A percentile compares a stretch with the other conserved stretches of the same genome.
These are phyloP conservation scores for Sarocladium strictum DNA, from an alignment of 2,329 filamentous ascomycete genomes.

Conservation along the genomic window DNA sequence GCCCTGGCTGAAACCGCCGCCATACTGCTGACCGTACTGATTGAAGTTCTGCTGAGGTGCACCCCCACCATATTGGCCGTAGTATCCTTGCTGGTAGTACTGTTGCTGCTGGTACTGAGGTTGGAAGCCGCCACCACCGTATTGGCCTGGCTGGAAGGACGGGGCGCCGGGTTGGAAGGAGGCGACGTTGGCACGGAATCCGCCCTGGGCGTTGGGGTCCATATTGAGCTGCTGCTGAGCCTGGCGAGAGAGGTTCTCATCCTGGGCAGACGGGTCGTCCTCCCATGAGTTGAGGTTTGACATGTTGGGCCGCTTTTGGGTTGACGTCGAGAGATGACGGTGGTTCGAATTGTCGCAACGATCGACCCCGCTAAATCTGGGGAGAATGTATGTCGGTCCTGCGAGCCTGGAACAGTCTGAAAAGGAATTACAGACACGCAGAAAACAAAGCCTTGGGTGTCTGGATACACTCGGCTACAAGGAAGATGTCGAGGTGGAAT, in stretches of 20 bases:
- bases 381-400: not conserved
- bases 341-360: constrained; percentile 1
- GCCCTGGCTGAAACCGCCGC: constrained; percentile 43
- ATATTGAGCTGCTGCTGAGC: constrained; percentile 70
- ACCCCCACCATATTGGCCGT: constrained; percentile 48
- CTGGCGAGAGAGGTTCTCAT: constrained; percentile 73
- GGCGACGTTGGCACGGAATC: constrained; percentile 34
- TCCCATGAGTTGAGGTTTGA: constrained; percentile 94
- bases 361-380: not conserved
- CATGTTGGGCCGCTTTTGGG: constrained; percentile 46
- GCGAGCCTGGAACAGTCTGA: not conserved
- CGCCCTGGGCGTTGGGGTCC: constrained; percentile 45
- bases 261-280: constrained; percentile 73
- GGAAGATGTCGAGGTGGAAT: not conserved
- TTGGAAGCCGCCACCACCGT: constrained; percentile 46
- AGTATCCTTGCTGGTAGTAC: constrained; percentile 50
- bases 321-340: constrained; percentile 2
- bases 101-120: constrained; percentile 47
- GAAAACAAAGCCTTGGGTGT: not conserved
- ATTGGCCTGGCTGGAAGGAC: constrained; percentile 69
- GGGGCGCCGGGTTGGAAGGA: constrained; percentile 61
- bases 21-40: constrained; percentile 38
- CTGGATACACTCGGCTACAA: not conserved
- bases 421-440: not conserved
- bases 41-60: constrained; percentile 28